A percentile compares a stretch with the other conserved stretches of the same genome.
Conservation (phyloP, 495 filamentous ascomycete species). For the Saxophila tyrrhenica region DNA sequence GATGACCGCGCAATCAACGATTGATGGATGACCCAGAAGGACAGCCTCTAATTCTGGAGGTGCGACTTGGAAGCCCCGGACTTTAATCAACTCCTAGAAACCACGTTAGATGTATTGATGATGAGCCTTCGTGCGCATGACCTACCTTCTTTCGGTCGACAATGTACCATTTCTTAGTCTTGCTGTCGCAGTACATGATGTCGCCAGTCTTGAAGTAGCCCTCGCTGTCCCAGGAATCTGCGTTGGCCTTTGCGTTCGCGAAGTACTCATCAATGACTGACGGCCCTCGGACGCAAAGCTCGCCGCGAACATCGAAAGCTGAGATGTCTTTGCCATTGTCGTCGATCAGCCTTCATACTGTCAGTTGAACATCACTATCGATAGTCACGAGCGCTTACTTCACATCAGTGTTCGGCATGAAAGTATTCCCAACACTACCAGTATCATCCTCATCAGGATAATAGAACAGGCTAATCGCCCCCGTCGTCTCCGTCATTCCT, state of each 20-base stretch:
- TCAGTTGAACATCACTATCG: conserved; percentile 9
- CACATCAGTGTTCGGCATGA: conserved; percentile 6
- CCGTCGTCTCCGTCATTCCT: conserved; percentile 20
- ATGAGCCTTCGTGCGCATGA: not conserved
- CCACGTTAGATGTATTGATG: not conserved
- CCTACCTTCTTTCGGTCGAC: conserved; percentile 16
- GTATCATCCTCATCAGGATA: conserved; percentile 33
- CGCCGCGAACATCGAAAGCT: conserved; percentile 37
- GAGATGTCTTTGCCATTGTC: conserved; percentile 40
- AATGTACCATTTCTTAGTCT: conserved; percentile 13
- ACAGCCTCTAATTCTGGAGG: conserved; percentile 16
- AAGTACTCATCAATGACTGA: conserved; percentile 13
- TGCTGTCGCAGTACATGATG: conserved; percentile 7
- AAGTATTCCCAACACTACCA: conserved; percentile 32
- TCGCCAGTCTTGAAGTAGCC: conserved; percentile 19
- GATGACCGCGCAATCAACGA: conserved; percentile 73
- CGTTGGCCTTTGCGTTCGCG: conserved; percentile 10
- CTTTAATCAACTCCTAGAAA: conserved; percentile 19
- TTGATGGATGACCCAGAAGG: conserved; percentile 40
- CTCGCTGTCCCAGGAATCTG: conserved; percentile 4
- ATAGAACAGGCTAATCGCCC: conserved; percentile 35
- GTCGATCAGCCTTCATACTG: conserved; percentile 36
- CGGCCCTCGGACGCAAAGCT: conserved; percentile 24
- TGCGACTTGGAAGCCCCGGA: conserved; percentile 14
- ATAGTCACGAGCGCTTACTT: conserved; percentile 22